phyloP scores from a whole-genome alignment of 441 rosid species.

The Theobroma grandiflorum region DNA sequence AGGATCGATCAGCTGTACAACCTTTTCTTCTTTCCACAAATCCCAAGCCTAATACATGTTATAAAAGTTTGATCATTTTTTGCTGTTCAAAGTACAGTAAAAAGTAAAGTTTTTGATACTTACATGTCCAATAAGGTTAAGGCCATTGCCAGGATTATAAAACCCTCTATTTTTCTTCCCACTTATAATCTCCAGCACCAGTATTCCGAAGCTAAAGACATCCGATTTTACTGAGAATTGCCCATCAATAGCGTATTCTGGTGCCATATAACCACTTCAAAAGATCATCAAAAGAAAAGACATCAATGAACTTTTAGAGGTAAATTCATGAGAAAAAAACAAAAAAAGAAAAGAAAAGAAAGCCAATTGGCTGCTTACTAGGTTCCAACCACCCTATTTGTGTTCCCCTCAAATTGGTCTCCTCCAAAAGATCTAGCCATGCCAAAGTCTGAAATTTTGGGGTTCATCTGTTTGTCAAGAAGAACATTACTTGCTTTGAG shows the following conservation, averaged over 20 bases:
- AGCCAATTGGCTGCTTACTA: constrained; percentile 36
- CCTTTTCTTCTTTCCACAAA: constrained; percentile 26
- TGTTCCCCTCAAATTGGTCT: constrained; percentile 42
- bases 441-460: constrained; percentile 51
- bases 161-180: constrained; percentile 41
- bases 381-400: constrained; percentile 57
- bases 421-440: constrained; percentile 50
- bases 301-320: not conserved
- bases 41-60: constrained; percentile 33
- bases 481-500: constrained; percentile 53
- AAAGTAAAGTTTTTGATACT: not conserved
- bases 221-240: constrained; percentile 47
- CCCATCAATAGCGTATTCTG: constrained; percentile 48
- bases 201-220: constrained; percentile 50
- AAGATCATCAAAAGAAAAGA: not conserved
- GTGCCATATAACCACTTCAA: constrained; percentile 50
- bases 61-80: not conserved
- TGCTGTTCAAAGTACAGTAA: not conserved
- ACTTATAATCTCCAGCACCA: constrained; percentile 44
- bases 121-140: constrained; percentile 46
- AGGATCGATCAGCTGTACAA: constrained; percentile 10
- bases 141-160: constrained; percentile 15
- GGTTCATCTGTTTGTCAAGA: constrained; percentile 44
- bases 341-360: not conserved
- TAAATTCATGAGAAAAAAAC: not conserved